A percentile compares a stretch with the other conserved stretches of the same genome.
phyloP scores from a whole-genome alignment of 2,329 filamentous ascomycete species.

The Thelonectria rubi region DNA sequence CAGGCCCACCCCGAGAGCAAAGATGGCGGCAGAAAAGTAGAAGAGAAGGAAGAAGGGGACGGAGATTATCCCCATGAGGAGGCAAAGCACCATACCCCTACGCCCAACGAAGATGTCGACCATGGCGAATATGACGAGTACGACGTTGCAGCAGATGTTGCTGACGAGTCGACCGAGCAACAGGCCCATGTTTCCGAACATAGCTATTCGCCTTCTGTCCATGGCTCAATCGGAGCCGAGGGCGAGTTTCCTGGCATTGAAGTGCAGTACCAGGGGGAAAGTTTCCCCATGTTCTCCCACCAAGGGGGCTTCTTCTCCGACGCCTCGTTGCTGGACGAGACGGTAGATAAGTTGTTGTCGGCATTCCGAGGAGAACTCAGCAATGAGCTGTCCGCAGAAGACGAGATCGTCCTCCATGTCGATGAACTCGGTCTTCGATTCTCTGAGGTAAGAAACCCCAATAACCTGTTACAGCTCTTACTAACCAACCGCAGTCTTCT shows the following conservation, averaged over 20 bases:
- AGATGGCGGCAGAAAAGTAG: conserved; percentile 11
- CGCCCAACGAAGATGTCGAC: conserved; percentile 12
- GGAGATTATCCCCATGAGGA: conserved; percentile 14
- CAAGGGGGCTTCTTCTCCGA: conserved; percentile 57
- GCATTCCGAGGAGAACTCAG: conserved; percentile 57
- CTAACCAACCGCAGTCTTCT: conserved; percentile 49
- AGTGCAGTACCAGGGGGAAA: conserved; percentile 55
- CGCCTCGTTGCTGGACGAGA: conserved; percentile 52
- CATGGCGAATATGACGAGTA: conserved; percentile 17
- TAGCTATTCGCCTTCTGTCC: conserved; percentile 16
- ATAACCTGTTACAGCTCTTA: not conserved
- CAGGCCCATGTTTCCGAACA: conserved; percentile 16
- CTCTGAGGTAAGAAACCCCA: conserved; percentile 53
- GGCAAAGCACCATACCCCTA: conserved; percentile 2
- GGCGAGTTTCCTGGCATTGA: conserved; percentile 49
- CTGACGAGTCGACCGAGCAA: conserved; percentile 9
- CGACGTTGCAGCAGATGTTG: conserved; percentile 15
- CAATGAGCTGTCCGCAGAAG: conserved; percentile 55
- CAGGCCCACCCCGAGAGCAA: conserved; percentile 30
- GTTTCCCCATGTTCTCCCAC: conserved; percentile 53
- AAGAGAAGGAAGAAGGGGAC: not conserved
- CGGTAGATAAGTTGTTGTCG: conserved; percentile 55
- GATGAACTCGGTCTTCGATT: conserved; percentile 64
- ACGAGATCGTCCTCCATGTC: conserved; percentile 61
- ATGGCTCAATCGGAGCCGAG: conserved; percentile 25